A percentile compares a stretch with the other conserved stretches of the same genome.
Conservation (phyloP, 352 stramenopile genomes). For the Nothophytophthora sp. region DNA sequence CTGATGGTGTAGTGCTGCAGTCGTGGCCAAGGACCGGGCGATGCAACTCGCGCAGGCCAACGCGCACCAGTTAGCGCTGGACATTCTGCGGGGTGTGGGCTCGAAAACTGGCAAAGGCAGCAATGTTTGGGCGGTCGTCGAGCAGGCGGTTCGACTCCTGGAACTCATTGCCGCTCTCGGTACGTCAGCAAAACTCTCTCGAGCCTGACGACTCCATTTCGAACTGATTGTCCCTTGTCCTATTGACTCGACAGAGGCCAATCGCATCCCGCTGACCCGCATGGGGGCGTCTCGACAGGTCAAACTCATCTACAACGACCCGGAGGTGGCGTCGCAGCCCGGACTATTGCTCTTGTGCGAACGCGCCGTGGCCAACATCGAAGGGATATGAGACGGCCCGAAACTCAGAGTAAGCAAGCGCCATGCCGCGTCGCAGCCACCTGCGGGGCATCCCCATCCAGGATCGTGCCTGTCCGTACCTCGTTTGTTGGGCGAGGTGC, state of each 20-base stretch:
- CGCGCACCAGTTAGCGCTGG: conserved; percentile 49
- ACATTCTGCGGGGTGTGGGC: conserved; percentile 33
- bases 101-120: background rate
- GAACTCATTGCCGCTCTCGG: conserved; percentile 49
- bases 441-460: no score
- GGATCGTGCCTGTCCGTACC: no score
- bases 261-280: conserved; percentile 55
- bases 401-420: no score
- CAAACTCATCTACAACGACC: conserved; percentile 63
- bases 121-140: conserved; percentile 23
- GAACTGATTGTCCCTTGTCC: background rate
- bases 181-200: no score
- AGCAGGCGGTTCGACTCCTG: conserved; percentile 56
- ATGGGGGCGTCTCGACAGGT: conserved; percentile 52
- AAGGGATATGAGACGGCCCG: conserved; percentile 64
- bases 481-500: no score
- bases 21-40: conserved; percentile 26
- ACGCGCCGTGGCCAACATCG: conserved; percentile 51
- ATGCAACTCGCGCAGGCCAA: conserved; percentile 41
- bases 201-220: background rate
- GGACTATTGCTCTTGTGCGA: conserved; percentile 58
- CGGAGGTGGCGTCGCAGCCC: conserved; percentile 25
- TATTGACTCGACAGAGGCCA: conserved; percentile 37
- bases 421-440: no score
- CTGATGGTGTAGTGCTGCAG: conserved; percentile 1